Evolutionary conservation across 202 grass and related monocot species (phyloP).

Genomic region (Bolboschoenoplectus hybrid): DNA sequence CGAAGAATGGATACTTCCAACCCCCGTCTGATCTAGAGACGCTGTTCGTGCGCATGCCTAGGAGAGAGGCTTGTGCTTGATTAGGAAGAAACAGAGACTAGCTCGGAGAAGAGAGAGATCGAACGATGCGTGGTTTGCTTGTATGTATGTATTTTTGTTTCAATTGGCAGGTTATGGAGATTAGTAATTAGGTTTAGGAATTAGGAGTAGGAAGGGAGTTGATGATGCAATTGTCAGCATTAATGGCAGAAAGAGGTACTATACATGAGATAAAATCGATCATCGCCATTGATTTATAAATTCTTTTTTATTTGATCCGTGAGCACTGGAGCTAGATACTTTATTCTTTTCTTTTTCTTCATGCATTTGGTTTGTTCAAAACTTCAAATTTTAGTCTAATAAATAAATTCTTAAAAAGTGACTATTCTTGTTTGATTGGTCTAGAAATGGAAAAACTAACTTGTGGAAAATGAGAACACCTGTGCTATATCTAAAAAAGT

Average conservation of each 20-base stretch:
- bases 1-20: slow-evolving; percentile 97
- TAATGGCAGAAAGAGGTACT: slow-evolving; percentile 25
- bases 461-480: neutral
- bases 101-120: neutral
- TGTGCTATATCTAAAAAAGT: neutral
- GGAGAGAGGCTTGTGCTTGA: slow-evolving; percentile 72
- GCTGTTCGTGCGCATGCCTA: slow-evolving; percentile 64
- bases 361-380: slow-evolving; percentile 21
- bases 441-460: slow-evolving; percentile 32
- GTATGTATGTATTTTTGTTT: slow-evolving; percentile 42
- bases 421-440: slow-evolving; percentile 45
- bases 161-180: slow-evolving; percentile 36
- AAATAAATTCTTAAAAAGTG: neutral
- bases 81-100: neutral
- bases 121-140: slow-evolving; percentile 12
- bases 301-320: neutral
- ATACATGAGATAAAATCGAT: slow-evolving; percentile 36
- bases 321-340: neutral
- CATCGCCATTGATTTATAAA: slow-evolving; percentile 22
- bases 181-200: slow-evolving; percentile 46
- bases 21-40: slow-evolving; percentile 80
- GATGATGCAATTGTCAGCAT: slow-evolving; percentile 20
- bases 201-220: slow-evolving; percentile 19
- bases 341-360: neutral
- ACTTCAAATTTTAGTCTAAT: slow-evolving; percentile 23